Percentiles rank a stretch among this genome's conserved stretches.
phyloP scores from a whole-genome alignment of 371 early-diverging fungal species.

The Rhizopus stolonifer region DNA sequence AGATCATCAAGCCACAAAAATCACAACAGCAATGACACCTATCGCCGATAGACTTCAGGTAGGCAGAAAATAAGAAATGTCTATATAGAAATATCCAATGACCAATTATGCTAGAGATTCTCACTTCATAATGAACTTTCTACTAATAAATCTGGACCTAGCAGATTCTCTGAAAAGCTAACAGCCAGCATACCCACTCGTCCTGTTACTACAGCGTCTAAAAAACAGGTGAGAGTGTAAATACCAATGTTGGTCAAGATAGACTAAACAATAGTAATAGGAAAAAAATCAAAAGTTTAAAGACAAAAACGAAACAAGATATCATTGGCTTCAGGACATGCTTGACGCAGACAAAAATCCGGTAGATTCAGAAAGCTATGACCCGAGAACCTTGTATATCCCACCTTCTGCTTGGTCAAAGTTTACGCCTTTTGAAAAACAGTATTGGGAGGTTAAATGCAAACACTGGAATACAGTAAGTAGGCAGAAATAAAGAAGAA shows the following conservation, averaged over 20 bases:
- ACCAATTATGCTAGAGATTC: not conserved
- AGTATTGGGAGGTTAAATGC: conserved; percentile 99
- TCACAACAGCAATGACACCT: conserved; percentile 13
- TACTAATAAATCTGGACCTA: not conserved
- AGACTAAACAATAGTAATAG: conserved; percentile 6
- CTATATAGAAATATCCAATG: too few relatives aligned
- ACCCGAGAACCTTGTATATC: conserved; percentile 92
- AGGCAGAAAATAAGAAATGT: too few relatives aligned
- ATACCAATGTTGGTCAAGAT: not conserved
- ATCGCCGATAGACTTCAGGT: conserved; percentile 10
- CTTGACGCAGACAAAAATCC: conserved; percentile 77
- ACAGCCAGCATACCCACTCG: not conserved
- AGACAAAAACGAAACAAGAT: conserved; percentile 84
- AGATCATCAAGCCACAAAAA: not conserved
- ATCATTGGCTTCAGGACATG: conserved; percentile 82
- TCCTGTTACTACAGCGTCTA: not conserved
- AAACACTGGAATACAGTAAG: conserved; percentile 92
- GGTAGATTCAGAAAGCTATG: conserved; percentile 82
- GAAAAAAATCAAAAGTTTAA: conserved; percentile 67
- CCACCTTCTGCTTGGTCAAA: conserved; percentile 77
- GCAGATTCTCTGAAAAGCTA: too few relatives aligned
- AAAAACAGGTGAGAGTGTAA: not conserved
- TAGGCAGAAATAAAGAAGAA: too few relatives aligned
- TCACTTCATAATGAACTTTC: not conserved
- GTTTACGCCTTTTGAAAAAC: conserved; percentile 98